Evolutionary conservation across 202 grass and related monocot species (phyloP).

Genomic region (Setaria viridis): DNA sequence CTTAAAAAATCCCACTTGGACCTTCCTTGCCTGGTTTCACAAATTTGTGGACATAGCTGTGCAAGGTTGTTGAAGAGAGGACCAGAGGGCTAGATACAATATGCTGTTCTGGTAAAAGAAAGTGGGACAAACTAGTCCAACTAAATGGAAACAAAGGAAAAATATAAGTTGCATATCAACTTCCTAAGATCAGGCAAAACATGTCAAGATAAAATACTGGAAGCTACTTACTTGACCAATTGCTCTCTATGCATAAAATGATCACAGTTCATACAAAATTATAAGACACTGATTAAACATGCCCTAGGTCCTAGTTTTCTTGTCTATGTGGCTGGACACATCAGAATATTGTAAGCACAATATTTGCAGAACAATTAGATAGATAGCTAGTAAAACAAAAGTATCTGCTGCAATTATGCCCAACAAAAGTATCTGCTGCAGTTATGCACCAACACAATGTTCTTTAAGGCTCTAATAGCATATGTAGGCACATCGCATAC

Average conservation of each 20-base stretch:
- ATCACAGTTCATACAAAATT: slow-evolving; percentile 15
- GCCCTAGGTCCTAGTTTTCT: background rate
- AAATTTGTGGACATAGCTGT: background rate
- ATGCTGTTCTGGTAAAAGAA: background rate
- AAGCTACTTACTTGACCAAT: background rate
- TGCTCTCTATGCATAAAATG: slow-evolving; percentile 7
- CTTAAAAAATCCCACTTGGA: background rate
- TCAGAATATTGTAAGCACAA: background rate
- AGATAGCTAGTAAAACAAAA: slow-evolving; percentile 22
- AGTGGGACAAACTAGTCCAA: background rate
- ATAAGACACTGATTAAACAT: background rate
- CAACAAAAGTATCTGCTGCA: slow-evolving; percentile 11
- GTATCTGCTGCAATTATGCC: background rate
- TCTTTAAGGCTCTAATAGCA: background rate
- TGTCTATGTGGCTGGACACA: background rate
- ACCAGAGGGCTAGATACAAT: background rate
- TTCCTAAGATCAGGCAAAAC: background rate
- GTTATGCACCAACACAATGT: background rate
- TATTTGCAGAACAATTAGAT: background rate
- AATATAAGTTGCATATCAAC: background rate
- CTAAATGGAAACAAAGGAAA: background rate
- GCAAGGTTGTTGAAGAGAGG: background rate
- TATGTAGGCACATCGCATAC: background rate
- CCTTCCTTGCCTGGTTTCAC: background rate
- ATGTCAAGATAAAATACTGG: background rate